Evolutionary conservation across 345 rosid species (phyloP), one percentile per base, ranked within the genome.

Genomic region (Populus ilicifolia): DNA sequence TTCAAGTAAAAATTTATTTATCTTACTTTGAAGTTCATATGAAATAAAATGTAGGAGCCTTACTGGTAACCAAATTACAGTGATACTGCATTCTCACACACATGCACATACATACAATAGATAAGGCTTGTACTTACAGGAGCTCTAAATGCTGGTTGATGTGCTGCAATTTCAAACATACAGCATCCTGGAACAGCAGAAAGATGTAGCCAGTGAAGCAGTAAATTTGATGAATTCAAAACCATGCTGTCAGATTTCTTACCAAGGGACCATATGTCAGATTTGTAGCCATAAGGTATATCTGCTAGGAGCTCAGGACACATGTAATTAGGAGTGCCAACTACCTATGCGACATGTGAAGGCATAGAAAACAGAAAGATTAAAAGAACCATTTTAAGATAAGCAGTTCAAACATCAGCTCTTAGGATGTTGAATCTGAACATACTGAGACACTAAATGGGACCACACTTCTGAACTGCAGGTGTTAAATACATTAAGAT

Each of bases 231-330:
- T 13, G 71, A 56, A 33, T 36, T 69, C 25, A 18, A 41, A 63
- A 61, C 27, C 62, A 69, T 8, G 59, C 35, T 46, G 83, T 10
- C 77, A 59, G 20, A 76, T 61, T 64, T 75, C 96, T 88, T 90
- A 96, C 99, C 98, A 41, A 93, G 90, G 3, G 97, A 92, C 98
- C 99, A 96, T 79, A 93, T 96, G 78, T 96, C 99, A 70, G 97
- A 93, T 85, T 96, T 96, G 83, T 93, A 93, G 78, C 97, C 98
- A 62, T 93, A 93, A 36, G 98, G 96, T 75, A 92, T 86, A 86
- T 93, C 94, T 62, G 91, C 95, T 63, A 93, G 90, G 70, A 92
- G 90, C 86, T 96, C 98, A 52, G 98, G 98, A 81, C 98, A 90
- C 98, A 96, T 92, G 87, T 90, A 93, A 80, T 91, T 93, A 73